Conservation (phyloP, 176 grass and related monocot genomes). For the Aegilops bicornis region DNA sequence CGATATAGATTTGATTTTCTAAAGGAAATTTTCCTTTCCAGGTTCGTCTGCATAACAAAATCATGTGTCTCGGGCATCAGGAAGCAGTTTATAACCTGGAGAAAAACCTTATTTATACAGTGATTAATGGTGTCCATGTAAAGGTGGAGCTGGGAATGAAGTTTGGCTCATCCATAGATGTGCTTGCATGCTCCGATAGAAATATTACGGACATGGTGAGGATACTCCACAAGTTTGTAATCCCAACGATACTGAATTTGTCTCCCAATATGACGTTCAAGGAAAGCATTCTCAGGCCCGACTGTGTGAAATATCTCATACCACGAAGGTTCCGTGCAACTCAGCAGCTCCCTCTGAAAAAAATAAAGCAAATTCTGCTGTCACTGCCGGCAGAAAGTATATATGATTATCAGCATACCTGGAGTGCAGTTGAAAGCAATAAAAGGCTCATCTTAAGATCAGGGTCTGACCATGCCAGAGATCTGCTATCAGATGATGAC, state of each 20-base stretch:
- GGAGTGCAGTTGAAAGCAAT: slow-evolving; percentile 63
- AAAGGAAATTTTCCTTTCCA: slow-evolving; percentile 20
- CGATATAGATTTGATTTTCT: background rate
- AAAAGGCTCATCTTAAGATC: slow-evolving; percentile 52
- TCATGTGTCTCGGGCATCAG: slow-evolving; percentile 41
- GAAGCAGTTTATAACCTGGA: slow-evolving; percentile 63
- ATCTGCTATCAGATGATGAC: slow-evolving; percentile 79
- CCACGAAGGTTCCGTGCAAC: slow-evolving; percentile 62
- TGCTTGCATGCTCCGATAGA: slow-evolving; percentile 83
- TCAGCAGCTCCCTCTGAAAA: slow-evolving; percentile 65
- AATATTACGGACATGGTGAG: slow-evolving; percentile 80
- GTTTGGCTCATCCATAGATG: slow-evolving; percentile 60
- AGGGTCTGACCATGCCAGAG: slow-evolving; percentile 64
- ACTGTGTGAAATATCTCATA: slow-evolving; percentile 59
- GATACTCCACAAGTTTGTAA: slow-evolving; percentile 63
- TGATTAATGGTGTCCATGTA: slow-evolving; percentile 70
- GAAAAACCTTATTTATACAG: slow-evolving; percentile 75
- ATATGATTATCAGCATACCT: slow-evolving; percentile 77
- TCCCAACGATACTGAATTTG: slow-evolving; percentile 68
- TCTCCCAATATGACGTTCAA: slow-evolving; percentile 57
- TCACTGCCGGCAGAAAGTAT: slow-evolving; percentile 80
- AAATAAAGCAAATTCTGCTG: slow-evolving; percentile 74
- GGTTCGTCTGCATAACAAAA: slow-evolving; percentile 86
- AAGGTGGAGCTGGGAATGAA: slow-evolving; percentile 56
- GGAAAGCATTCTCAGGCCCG: slow-evolving; percentile 80